A percentile compares a stretch with the other conserved stretches of the same genome.
phyloP scores from a whole-genome alignment of 2,329 filamentous ascomycete species.

The Dryadomyces quercus-mongolicae region DNA sequence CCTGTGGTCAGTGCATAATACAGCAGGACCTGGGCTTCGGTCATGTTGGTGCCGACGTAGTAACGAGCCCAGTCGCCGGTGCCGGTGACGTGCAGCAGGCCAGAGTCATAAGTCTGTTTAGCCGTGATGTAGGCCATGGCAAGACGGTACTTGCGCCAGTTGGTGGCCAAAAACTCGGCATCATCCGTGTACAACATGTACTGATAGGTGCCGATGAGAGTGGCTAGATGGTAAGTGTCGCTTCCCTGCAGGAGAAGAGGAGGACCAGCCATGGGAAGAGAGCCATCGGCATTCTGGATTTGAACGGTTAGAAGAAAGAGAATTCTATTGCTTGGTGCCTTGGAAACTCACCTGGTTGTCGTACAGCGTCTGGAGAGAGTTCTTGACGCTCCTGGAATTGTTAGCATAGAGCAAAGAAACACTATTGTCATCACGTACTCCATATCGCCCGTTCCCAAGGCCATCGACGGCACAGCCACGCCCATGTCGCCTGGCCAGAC shows the following conservation, averaged over 20 bases:
- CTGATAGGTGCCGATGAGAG: constrained; percentile 42
- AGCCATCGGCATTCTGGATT: constrained; percentile 24
- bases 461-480: constrained; percentile 36
- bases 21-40: constrained; percentile 38
- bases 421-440: constrained; percentile 17
- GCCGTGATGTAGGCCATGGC: constrained; percentile 18
- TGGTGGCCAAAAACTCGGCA: constrained; percentile 19
- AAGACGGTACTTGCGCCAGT: constrained; percentile 20
- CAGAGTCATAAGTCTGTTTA: constrained; percentile 16
- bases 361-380: constrained; percentile 31
- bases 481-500: constrained; percentile 47
- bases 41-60: constrained; percentile 35
- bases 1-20: constrained; percentile 43
- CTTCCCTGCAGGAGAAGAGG: constrained; percentile 25
- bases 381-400: constrained; percentile 22
- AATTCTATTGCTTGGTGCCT: too few relatives aligned
- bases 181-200: constrained; percentile 42
- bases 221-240: constrained; percentile 24
- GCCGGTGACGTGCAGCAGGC: constrained; percentile 36
- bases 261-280: constrained; percentile 36
- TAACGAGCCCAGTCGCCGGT: constrained; percentile 38
- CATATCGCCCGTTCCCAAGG: constrained; percentile 36
- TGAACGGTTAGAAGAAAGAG: neutral
- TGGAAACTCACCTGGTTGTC: constrained; percentile 15
- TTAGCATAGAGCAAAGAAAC: neutral